A percentile compares a stretch with the other conserved stretches of the same genome.
Conservation (phyloP, 441 rosid genomes). For the Brassica hybrid region DNA sequence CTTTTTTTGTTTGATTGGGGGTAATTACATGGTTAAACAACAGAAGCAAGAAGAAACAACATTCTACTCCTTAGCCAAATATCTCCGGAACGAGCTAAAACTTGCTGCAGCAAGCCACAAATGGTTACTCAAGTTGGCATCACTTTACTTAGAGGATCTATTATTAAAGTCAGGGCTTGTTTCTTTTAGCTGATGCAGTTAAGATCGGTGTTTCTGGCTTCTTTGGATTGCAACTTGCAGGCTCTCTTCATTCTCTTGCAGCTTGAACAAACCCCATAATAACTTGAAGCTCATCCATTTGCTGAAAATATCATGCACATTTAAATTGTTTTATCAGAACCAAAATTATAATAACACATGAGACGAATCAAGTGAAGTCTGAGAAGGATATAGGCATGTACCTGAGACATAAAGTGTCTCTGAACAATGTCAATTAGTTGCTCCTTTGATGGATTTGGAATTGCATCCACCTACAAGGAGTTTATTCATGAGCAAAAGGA, state of each 20-base stretch:
- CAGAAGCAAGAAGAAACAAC: slow-evolving; percentile 33
- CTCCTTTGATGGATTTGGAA: slow-evolving; percentile 90
- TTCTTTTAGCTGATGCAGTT: slow-evolving; percentile 43
- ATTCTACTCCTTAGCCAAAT: slow-evolving; percentile 37
- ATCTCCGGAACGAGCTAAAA: slow-evolving; percentile 21
- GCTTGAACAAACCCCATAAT: slow-evolving; percentile 92
- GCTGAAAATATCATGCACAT: slow-evolving; percentile 45
- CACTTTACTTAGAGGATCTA: slow-evolving; percentile 26
- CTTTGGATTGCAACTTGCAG: slow-evolving; percentile 58
- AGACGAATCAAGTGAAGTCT: slow-evolving; percentile 1
- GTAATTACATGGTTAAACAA: slow-evolving; percentile 37
- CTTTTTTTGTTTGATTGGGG: slow-evolving; percentile 8
- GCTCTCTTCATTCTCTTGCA: slow-evolving; percentile 84
- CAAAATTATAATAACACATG: neutral
- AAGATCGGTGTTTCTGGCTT: slow-evolving; percentile 44
- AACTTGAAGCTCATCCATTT: slow-evolving; percentile 98
- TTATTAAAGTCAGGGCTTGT: slow-evolving; percentile 24
- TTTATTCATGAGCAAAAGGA: neutral
- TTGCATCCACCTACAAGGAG: slow-evolving; percentile 67
- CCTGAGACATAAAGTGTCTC: slow-evolving; percentile 97
- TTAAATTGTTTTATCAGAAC: neutral
- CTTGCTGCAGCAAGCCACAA: slow-evolving; percentile 32
- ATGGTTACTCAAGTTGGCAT: slow-evolving; percentile 35
- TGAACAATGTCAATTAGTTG: slow-evolving; percentile 83
- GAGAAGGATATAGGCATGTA: slow-evolving; percentile 18